Evolutionary conservation across 129 eudicot genomes (phyloP).

Genomic region (Gnaphalium uliginosum): DNA sequence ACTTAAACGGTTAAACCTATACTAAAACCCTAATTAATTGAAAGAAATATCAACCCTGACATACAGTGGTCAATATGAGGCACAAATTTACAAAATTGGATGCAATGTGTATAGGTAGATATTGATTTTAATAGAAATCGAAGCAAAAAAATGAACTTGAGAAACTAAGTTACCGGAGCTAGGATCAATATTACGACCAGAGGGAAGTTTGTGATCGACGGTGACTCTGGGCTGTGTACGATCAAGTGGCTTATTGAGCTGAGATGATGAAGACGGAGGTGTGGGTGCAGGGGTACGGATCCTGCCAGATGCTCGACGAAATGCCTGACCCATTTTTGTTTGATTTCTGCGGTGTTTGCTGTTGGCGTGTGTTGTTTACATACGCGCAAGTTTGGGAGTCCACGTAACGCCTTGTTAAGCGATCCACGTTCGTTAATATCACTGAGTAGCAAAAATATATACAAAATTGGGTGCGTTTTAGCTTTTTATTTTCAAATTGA

Average conservation of each 20-base stretch:
- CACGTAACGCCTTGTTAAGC: background rate
- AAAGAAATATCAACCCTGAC: conserved; percentile 5
- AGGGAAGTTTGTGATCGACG: conserved; percentile 29
- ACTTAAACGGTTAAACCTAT: background rate
- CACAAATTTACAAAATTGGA: background rate
- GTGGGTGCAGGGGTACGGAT: conserved; percentile 47
- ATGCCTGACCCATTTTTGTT: conserved; percentile 84
- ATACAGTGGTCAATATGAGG: background rate
- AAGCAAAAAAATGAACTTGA: conserved; percentile 6
- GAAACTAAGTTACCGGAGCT: conserved; percentile 38
- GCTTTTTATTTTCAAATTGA: too few species aligned
- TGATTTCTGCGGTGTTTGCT: conserved; percentile 16
- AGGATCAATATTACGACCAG: conserved; percentile 22
- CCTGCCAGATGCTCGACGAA: conserved; percentile 97
- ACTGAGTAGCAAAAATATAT: too few species aligned
- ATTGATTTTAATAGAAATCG: background rate
- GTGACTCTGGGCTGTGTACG: conserved; percentile 42
- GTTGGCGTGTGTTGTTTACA: conserved; percentile 12
- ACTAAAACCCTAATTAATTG: conserved; percentile 29
- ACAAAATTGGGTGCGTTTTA: too few species aligned
- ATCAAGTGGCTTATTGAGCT: conserved; percentile 51
- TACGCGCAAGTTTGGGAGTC: background rate
- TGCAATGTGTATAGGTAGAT: background rate
- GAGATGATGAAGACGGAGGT: conserved; percentile 40
- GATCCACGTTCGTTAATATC: background rate